These are phyloP conservation scores for Camelina neglecta DNA, from an alignment of 345 rosid genomes.

Conservation along the genomic window DNA sequence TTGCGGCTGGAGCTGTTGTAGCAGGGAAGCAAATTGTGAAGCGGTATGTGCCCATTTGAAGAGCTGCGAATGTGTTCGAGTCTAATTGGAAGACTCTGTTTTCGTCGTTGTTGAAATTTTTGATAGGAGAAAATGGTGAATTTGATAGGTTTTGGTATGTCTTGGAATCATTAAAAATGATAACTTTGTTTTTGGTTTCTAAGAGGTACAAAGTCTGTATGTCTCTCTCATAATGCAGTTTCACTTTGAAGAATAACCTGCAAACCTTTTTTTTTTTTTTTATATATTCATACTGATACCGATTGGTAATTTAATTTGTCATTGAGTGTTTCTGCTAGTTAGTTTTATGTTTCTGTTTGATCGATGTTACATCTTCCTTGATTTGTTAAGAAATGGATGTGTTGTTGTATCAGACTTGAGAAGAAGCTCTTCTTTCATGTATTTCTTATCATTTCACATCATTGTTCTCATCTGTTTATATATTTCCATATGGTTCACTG, in stretches of 20 bases:
- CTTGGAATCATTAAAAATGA: constrained; percentile 37
- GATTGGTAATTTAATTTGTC: constrained; percentile 14
- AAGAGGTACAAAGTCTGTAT: constrained; percentile 24
- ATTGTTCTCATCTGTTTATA: not conserved
- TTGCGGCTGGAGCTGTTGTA: constrained; percentile 79
- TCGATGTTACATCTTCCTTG: constrained; percentile 20
- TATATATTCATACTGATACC: constrained; percentile 18
- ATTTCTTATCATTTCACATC: not conserved
- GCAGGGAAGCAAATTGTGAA: constrained; percentile 77
- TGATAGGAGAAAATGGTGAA: constrained; percentile 33
- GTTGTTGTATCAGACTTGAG: constrained; percentile 29
- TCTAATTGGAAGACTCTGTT: constrained; percentile 27
- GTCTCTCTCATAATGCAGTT: constrained; percentile 22
- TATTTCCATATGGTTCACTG: not conserved
- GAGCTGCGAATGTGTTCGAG: constrained; percentile 9
- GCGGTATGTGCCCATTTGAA: constrained; percentile 81
- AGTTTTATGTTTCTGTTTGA: constrained; percentile 10
- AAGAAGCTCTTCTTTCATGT: not conserved
- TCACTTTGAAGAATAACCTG: constrained; percentile 38
- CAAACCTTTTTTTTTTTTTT: not conserved
- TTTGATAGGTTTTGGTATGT: constrained; percentile 33
- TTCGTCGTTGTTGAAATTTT: constrained; percentile 35
- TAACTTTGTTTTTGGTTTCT: constrained; percentile 23
- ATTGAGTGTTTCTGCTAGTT: constrained; percentile 29
- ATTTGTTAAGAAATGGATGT: not conserved